A percentile compares a stretch with the other conserved stretches of the same genome.
phyloP scores from a whole-genome alignment of 805 yeast species.

The Saccharomycopsis sp. region DNA sequence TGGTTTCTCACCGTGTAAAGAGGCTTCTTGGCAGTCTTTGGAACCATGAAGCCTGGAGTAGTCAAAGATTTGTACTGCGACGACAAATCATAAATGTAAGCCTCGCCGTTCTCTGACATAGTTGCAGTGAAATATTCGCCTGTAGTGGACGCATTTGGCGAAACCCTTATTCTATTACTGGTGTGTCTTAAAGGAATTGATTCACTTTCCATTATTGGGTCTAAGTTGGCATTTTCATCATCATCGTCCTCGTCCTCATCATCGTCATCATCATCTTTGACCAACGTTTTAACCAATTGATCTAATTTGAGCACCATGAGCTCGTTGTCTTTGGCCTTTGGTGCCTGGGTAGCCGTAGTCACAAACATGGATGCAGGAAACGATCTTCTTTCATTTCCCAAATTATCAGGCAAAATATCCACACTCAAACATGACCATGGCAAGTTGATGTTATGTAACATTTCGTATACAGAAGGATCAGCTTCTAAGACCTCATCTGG shows the following conservation, averaged over 20 bases:
- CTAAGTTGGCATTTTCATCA: constrained; percentile 58
- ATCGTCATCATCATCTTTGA: constrained; percentile 74
- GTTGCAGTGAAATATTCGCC: constrained; percentile 85
- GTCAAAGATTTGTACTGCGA: constrained; percentile 79
- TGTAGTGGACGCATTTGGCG: constrained; percentile 66
- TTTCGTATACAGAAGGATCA: constrained; percentile 91
- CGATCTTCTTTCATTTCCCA: constrained; percentile 82
- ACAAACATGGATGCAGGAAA: constrained; percentile 84
- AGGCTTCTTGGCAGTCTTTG: constrained; percentile 74
- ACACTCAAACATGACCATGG: constrained; percentile 97
- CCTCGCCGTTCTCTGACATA: constrained; percentile 88
- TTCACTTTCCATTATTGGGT: constrained; percentile 85
- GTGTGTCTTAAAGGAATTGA: constrained; percentile 71
- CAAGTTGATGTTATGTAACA: constrained; percentile 88
- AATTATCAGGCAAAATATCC: constrained; percentile 78
- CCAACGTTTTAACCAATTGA: constrained; percentile 76
- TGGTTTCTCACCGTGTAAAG: constrained; percentile 74
- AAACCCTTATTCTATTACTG: constrained; percentile 81
- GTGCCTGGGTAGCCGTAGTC: constrained; percentile 92
- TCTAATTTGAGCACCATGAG: constrained; percentile 76
- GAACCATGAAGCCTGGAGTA: constrained; percentile 76
- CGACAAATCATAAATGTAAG: constrained; percentile 71
- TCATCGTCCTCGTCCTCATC: constrained; percentile 70
- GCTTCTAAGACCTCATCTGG: constrained; percentile 96
- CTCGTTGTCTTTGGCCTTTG: constrained; percentile 81